A percentile compares a stretch with the other conserved stretches of the same genome.
These are phyloP conservation scores for Catunica adiposa DNA, from an alignment of 2,329 filamentous ascomycete genomes.

Conservation along the genomic window DNA sequence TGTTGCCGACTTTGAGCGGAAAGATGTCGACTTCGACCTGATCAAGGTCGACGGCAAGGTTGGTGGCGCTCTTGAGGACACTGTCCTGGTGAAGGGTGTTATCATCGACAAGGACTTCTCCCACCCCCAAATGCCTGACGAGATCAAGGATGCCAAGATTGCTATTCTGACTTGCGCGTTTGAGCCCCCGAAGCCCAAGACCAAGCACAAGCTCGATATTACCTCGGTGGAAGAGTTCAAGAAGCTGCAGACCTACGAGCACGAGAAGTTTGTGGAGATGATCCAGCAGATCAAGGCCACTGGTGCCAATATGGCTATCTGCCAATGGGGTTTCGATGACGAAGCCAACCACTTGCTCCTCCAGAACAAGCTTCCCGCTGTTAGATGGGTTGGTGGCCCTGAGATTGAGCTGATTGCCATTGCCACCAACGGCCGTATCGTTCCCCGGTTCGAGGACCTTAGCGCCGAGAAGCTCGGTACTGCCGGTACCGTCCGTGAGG, in stretches of 20 bases:
- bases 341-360: slow-evolving; percentile 95
- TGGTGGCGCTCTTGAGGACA: slow-evolving; percentile 82
- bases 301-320: slow-evolving; percentile 92
- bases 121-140: slow-evolving; percentile 94
- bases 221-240: slow-evolving; percentile 96
- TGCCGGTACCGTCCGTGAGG: slow-evolving; percentile 80
- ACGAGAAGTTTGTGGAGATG: slow-evolving; percentile 95
- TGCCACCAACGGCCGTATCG: slow-evolving; percentile 93
- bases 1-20: slow-evolving; percentile 86
- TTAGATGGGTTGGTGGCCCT: slow-evolving; percentile 93
- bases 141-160: slow-evolving; percentile 89
- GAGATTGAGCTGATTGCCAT: slow-evolving; percentile 98
- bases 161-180: slow-evolving; percentile 96
- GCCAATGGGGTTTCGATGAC: slow-evolving; percentile 98
- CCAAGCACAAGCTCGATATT: slow-evolving; percentile 98
- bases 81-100: slow-evolving; percentile 88
- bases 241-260: slow-evolving; percentile 89
- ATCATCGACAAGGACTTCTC: slow-evolving; percentile 99
- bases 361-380: slow-evolving; percentile 88
- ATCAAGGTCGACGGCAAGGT: slow-evolving; percentile 99
- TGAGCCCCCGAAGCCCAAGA: slow-evolving; percentile 98
- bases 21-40: slow-evolving; percentile 95
- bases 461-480: slow-evolving; percentile 78
- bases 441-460: slow-evolving; percentile 91
- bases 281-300: slow-evolving; percentile 96